These are phyloP conservation scores for Xylariaceae sp. DNA, from an alignment of 2,329 filamentous ascomycete genomes.

Conservation along the genomic window DNA sequence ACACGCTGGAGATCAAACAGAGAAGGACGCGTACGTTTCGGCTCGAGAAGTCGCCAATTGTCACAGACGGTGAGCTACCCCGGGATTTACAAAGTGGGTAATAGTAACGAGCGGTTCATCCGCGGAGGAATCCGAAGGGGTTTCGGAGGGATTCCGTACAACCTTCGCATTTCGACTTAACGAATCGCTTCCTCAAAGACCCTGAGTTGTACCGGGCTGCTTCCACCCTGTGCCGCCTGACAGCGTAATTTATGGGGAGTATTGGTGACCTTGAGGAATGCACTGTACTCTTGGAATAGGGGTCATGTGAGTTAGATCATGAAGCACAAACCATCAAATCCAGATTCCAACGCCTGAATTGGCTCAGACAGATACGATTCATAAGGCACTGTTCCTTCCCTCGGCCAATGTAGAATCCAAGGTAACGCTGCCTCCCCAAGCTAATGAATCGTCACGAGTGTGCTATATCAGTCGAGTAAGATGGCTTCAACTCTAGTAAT, in stretches of 20 bases:
- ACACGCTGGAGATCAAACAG: neutral
- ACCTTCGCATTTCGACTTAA: neutral
- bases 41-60: no score
- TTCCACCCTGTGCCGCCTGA: neutral
- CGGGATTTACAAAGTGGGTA: neutral
- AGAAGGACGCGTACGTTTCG: neutral
- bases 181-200: neutral
- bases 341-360: neutral
- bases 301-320: slow-evolving; percentile 3
- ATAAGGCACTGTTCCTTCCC: neutral
- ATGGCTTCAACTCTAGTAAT: no score
- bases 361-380: neutral
- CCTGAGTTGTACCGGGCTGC: neutral
- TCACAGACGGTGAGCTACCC: no score
- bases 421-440: no score
- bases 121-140: neutral
- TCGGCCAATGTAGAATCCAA: no score
- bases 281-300: neutral
- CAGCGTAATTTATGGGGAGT: neutral
- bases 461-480: no score
- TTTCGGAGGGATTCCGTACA: neutral
- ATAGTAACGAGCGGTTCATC: neutral
- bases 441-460: no score
- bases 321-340: neutral
- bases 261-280: neutral